Evolutionary conservation across 139 green algal species (phyloP).

Genomic region (Closterium sp.): DNA sequence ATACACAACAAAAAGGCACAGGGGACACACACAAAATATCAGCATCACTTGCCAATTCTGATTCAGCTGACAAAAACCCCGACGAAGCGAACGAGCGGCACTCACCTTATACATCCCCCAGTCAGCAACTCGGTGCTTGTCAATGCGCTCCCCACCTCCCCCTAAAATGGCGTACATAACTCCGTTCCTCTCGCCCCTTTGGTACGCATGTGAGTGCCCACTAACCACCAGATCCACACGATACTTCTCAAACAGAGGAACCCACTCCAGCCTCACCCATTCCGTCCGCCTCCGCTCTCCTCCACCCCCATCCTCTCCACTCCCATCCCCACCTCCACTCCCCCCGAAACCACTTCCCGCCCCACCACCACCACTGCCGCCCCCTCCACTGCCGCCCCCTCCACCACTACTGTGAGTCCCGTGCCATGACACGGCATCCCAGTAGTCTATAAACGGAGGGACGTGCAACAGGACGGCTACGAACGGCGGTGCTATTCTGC

Average conservation of each 20-base stretch:
- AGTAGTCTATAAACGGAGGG: constrained; percentile 23
- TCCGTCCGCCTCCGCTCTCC: constrained; percentile 5
- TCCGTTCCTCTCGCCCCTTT: constrained; percentile 19
- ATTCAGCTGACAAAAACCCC: not conserved
- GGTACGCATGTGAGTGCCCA: constrained; percentile 30
- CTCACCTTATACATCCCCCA: constrained; percentile 23
- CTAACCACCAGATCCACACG: constrained; percentile 31
- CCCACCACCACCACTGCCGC: not conserved
- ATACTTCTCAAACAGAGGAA: constrained; percentile 33
- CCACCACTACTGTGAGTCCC: not conserved
- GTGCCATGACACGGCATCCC: constrained; percentile 4
- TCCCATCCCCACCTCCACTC: not conserved
- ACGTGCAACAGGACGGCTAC: constrained; percentile 13
- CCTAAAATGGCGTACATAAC: constrained; percentile 27
- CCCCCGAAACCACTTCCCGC: not conserved
- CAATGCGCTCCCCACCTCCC: constrained; percentile 7
- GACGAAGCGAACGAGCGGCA: no score
- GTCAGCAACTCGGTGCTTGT: constrained; percentile 13
- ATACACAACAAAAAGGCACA: no score
- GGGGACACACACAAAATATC: no score
- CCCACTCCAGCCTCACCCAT: constrained; percentile 25
- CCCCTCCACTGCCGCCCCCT: not conserved
- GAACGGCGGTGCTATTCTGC: constrained; percentile 1
- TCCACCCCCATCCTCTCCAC: not conserved
- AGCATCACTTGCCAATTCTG: not conserved